Evolutionary conservation across 495 filamentous ascomycete species (phyloP).

Genomic region (Penicillium ochrochloron): DNA sequence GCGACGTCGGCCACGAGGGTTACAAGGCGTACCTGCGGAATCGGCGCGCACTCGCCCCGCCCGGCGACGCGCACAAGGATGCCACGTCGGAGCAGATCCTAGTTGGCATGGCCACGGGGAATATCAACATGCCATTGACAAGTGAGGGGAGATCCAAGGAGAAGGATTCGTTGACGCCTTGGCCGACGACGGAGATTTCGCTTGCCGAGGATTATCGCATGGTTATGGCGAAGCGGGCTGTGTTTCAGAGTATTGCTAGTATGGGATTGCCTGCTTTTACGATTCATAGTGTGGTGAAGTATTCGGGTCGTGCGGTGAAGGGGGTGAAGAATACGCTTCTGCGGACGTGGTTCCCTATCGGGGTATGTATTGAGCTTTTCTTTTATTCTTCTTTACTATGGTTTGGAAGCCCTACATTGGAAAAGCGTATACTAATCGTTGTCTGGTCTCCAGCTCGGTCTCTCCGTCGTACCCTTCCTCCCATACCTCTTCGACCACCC

Average conservation of each 20-base stretch:
- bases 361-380: slow-evolving; percentile 51
- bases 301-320: slow-evolving; percentile 82
- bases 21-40: slow-evolving; percentile 93
- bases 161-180: slow-evolving; percentile 35
- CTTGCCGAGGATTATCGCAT: slow-evolving; percentile 87
- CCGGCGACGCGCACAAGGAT: slow-evolving; percentile 49
- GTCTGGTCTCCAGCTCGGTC: slow-evolving; percentile 63
- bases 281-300: slow-evolving; percentile 88
- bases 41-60: slow-evolving; percentile 55
- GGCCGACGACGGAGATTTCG: slow-evolving; percentile 56
- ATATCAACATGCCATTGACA: slow-evolving; percentile 32
- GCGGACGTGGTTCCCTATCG: slow-evolving; percentile 87
- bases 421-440: slow-evolving; percentile 4
- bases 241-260: slow-evolving; percentile 88
- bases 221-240: slow-evolving; percentile 85
- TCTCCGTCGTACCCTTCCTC: slow-evolving; percentile 85
- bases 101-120: slow-evolving; percentile 48
- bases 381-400: neutral
- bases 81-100: slow-evolving; percentile 40
- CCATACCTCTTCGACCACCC: slow-evolving; percentile 92
- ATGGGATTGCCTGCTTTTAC: slow-evolving; percentile 97
- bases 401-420: neutral
- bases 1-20: slow-evolving; percentile 90
- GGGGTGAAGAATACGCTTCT: slow-evolving; percentile 72
- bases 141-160: neutral